Percentiles rank a stretch among this genome's conserved stretches.
Conservation (phyloP, 176 grass and related monocot species). For the Echinochloa phyllopogon region DNA sequence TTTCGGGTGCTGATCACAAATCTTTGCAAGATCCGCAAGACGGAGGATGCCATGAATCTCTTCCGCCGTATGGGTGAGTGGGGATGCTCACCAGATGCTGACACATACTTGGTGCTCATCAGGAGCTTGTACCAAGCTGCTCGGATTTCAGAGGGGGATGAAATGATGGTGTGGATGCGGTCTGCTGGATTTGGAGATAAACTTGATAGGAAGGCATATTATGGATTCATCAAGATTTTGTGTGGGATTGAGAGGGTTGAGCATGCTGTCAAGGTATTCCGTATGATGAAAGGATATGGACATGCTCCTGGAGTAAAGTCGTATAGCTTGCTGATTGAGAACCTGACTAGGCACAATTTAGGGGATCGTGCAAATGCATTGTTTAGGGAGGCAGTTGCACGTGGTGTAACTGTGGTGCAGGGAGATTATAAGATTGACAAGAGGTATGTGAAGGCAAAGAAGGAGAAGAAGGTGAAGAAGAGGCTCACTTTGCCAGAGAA, state of each 20-base stretch:
- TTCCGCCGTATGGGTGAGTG: constrained; percentile 77
- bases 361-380: constrained; percentile 83
- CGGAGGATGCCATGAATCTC: constrained; percentile 82
- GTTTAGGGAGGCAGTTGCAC: constrained; percentile 80
- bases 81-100: constrained; percentile 93
- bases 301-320: constrained; percentile 87
- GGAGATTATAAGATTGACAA: constrained; percentile 66
- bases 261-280: constrained; percentile 92
- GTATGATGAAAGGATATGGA: constrained; percentile 92
- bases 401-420: constrained; percentile 58
- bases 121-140: constrained; percentile 91
- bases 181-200: constrained; percentile 78
- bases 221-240: constrained; percentile 91
- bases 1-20: constrained; percentile 85
- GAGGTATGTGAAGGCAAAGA: constrained; percentile 72
- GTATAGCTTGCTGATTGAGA: constrained; percentile 81
- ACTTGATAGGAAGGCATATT: constrained; percentile 89
- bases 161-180: constrained; percentile 90
- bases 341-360: constrained; percentile 78
- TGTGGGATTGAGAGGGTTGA: constrained; percentile 98
- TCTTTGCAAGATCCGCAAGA: constrained; percentile 88
- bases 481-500: constrained; percentile 91
- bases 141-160: constrained; percentile 79
- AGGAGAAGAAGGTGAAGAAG: constrained; percentile 85
- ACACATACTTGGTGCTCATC: constrained; percentile 75